Evolutionary conservation across 176 grass and related monocot species (phyloP).

Genomic region (Triticum timopheevii): DNA sequence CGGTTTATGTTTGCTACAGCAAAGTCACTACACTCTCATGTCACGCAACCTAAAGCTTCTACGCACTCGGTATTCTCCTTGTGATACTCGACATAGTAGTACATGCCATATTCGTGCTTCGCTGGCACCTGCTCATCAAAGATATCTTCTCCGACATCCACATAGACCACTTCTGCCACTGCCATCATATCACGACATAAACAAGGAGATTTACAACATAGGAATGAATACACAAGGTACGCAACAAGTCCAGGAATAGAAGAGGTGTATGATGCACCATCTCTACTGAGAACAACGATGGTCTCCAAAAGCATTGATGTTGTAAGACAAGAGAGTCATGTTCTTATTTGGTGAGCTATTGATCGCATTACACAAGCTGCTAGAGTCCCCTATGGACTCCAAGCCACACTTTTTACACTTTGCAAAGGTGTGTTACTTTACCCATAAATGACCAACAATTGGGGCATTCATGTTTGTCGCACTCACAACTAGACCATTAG

Average conservation of each 20-base stretch:
- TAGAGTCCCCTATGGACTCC: neutral
- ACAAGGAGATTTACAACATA: neutral
- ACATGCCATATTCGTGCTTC: neutral
- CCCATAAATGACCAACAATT: neutral
- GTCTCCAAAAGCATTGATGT: neutral
- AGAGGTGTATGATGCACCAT: too few relatives aligned
- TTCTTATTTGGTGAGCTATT: neutral
- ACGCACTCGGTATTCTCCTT: neutral
- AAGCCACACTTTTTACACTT: neutral
- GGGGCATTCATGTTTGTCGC: neutral
- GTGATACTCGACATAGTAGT: neutral
- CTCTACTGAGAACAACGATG: neutral
- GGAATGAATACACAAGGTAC: neutral
- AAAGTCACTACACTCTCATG: neutral
- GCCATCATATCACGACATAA: neutral
- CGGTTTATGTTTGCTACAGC: neutral
- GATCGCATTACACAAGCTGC: neutral
- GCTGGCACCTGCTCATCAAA: neutral
- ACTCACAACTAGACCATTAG: too few relatives aligned
- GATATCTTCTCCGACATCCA: neutral
- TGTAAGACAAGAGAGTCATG: neutral
- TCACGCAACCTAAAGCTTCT: neutral
- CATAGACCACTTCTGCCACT: neutral
- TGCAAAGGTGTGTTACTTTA: neutral
- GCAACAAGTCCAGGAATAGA: too few relatives aligned